These are phyloP conservation scores for Dendrobium huoshanense DNA, from an alignment of 106 monocot genomes.

Conservation along the genomic window DNA sequence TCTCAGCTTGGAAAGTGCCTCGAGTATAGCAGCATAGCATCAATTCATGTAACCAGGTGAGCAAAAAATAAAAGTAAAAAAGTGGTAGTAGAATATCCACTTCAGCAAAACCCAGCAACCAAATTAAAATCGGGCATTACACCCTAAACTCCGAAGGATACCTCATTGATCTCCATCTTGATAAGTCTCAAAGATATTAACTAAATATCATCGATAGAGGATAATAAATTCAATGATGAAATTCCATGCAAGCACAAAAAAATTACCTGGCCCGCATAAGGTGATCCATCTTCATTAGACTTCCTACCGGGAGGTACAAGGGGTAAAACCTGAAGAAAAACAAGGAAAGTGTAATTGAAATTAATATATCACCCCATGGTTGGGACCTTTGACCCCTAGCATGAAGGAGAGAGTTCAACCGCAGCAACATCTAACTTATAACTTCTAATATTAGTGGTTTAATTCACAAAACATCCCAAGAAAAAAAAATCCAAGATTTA, in stretches of 20 bases:
- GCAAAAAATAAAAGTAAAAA: neutral
- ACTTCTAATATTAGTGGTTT: too few relatives aligned
- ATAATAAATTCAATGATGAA: conserved; percentile 1
- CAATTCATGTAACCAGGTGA: neutral
- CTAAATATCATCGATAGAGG: neutral
- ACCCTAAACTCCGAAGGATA: neutral
- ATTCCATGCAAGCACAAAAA: neutral
- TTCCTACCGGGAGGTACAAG: conserved; percentile 98
- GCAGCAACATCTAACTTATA: too few relatives aligned
- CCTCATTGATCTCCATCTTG: neutral
- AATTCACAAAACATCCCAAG: too few relatives aligned
- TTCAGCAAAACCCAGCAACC: neutral
- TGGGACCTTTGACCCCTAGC: too few relatives aligned
- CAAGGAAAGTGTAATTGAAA: neutral
- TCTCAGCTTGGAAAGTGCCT: neutral
- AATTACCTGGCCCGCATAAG: conserved; percentile 85
- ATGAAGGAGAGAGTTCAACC: too few relatives aligned
- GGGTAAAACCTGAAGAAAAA: conserved; percentile 72
- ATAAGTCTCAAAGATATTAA: neutral
- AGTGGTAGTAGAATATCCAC: neutral
- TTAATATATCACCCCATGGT: neutral
- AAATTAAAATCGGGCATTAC: neutral
- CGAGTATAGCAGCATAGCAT: neutral
- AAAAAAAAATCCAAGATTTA: neutral
- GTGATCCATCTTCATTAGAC: conserved; percentile 92